These are phyloP conservation scores for Pisolithus tinctorius DNA, from an alignment of 768 basidiomycete species.

Conservation along the genomic window DNA sequence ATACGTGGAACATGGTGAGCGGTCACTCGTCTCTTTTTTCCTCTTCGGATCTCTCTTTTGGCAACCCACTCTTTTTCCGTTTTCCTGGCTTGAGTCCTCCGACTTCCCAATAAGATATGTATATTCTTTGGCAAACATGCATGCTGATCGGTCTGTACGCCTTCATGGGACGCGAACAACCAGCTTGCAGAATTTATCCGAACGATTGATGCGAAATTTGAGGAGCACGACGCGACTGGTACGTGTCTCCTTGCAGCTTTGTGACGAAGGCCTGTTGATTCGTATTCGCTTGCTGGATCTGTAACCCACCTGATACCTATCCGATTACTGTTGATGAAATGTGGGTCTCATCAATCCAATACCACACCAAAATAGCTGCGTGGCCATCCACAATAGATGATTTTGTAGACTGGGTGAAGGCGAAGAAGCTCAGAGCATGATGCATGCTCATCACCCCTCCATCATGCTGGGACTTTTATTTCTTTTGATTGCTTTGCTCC, in stretches of 20 bases:
- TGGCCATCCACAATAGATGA: conserved; percentile 89
- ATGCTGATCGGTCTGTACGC: not conserved
- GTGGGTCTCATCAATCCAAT: not conserved
- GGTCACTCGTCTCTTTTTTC: not conserved
- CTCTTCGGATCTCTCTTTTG: not conserved
- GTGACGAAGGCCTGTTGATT: not conserved
- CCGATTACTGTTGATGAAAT: not conserved
- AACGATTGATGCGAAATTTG: conserved; percentile 65
- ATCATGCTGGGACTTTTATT: not conserved
- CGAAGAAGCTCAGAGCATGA: conserved; percentile 12
- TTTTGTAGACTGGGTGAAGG: conserved; percentile 64
- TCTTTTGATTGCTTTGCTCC: not conserved
- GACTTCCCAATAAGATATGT: no score
- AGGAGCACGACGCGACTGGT: conserved; percentile 75
- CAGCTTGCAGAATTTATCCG: conserved; percentile 79
- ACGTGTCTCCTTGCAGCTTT: conserved; percentile 8
- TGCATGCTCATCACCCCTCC: not conserved
- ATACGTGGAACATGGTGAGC: conserved; percentile 80
- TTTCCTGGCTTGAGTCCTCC: not conserved
- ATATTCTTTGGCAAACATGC: no score
- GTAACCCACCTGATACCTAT: no score
- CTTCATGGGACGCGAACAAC: not conserved
- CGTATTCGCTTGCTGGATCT: no score
- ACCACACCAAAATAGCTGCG: conserved; percentile 43
- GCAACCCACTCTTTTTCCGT: conserved; percentile 1